phyloP scores from a whole-genome alignment of 805 yeast genomes.

The Candida suzukii region DNA sequence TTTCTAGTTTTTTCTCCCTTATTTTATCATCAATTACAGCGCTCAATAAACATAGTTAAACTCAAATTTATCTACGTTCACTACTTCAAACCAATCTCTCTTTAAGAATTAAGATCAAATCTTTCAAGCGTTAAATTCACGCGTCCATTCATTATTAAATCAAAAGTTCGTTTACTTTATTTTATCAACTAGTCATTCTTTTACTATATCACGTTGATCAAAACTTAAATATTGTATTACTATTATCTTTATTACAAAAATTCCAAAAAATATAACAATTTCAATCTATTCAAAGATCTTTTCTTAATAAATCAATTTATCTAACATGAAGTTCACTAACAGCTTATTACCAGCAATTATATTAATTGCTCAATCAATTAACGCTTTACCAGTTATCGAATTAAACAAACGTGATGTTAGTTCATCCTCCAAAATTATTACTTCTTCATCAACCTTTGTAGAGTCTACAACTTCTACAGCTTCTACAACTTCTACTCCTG shows the following conservation, averaged over 20 bases:
- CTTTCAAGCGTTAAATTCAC: conserved; percentile 5
- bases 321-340: neutral
- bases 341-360: neutral
- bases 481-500: neutral
- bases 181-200: conserved; percentile 22
- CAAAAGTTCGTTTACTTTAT: conserved; percentile 5
- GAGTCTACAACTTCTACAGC: conserved; percentile 1
- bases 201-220: conserved; percentile 4
- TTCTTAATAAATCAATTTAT: neutral
- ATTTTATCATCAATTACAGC: too few relatives aligned
- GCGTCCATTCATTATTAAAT: conserved; percentile 16
- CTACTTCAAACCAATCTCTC: too few relatives aligned
- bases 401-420: neutral
- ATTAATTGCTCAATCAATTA: neutral
- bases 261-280: too few relatives aligned
- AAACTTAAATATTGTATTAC: neutral
- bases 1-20: too few relatives aligned
- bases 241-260: too few relatives aligned
- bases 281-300: neutral
- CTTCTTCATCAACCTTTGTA: conserved; percentile 3
- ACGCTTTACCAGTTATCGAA: conserved; percentile 1
- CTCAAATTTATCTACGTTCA: too few relatives aligned
- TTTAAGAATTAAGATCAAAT: too few relatives aligned
- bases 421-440: conserved; percentile 4
- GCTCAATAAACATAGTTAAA: too few relatives aligned